phyloP scores from a whole-genome alignment of 2,329 filamentous ascomycete species.

The Fusarium secorum region DNA sequence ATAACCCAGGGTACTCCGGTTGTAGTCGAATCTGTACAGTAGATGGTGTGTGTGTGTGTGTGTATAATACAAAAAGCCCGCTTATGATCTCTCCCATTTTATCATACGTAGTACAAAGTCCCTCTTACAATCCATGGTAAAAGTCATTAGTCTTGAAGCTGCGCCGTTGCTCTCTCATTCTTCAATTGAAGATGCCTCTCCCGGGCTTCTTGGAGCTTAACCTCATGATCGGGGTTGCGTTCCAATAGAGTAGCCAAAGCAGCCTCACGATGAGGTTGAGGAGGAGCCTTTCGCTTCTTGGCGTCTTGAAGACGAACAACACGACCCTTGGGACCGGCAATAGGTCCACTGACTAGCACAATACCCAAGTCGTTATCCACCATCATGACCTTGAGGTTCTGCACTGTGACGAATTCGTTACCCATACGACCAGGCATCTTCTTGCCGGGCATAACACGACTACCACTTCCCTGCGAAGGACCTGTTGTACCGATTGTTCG shows the following conservation, averaged over 20 bases:
- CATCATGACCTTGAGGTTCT: slow-evolving; percentile 89
- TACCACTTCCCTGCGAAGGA: slow-evolving; percentile 89
- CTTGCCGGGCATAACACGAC: slow-evolving; percentile 92
- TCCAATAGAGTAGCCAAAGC: slow-evolving; percentile 53
- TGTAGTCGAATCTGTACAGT: slow-evolving; percentile 44
- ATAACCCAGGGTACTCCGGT: slow-evolving; percentile 38
- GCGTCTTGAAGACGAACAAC: slow-evolving; percentile 89
- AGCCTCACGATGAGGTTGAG: slow-evolving; percentile 58
- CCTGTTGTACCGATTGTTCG: slow-evolving; percentile 90
- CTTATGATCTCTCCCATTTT: slow-evolving; percentile 42
- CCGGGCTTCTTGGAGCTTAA: slow-evolving; percentile 58
- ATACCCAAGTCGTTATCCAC: slow-evolving; percentile 88
- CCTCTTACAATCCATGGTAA: slow-evolving; percentile 40
- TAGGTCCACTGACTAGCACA: slow-evolving; percentile 84
- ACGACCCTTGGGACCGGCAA: slow-evolving; percentile 88
- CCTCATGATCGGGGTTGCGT: slow-evolving; percentile 57
- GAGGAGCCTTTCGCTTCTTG: slow-evolving; percentile 77
- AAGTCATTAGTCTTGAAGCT: slow-evolving; percentile 27
- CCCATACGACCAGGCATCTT: slow-evolving; percentile 99
- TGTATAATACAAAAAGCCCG: slow-evolving; percentile 52
- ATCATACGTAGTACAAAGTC: slow-evolving; percentile 37
- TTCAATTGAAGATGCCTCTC: slow-evolving; percentile 63
- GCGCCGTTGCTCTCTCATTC: slow-evolving; percentile 51
- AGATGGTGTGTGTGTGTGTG: slow-evolving; percentile 42
- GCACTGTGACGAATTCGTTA: slow-evolving; percentile 83